These are phyloP conservation scores for Phlebiopsis gigantea DNA, from an alignment of 768 basidiomycete species.

Conservation along the genomic window DNA sequence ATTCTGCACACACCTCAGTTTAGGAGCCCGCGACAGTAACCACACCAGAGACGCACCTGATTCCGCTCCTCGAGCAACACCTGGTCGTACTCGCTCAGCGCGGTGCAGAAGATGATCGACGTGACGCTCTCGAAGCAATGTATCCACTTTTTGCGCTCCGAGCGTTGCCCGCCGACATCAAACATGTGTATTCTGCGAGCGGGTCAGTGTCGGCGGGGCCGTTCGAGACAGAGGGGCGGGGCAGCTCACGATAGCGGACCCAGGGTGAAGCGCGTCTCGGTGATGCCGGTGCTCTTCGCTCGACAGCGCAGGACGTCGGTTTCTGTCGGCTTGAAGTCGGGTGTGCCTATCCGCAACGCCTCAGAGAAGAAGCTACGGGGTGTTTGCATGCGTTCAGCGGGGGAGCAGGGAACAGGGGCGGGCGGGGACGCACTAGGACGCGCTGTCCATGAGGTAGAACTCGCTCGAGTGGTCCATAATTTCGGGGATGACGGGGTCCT, in stretches of 20 bases:
- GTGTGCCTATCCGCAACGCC: constrained; percentile 74
- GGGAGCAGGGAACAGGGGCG: no score
- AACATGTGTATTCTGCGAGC: constrained; percentile 57
- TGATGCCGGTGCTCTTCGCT: constrained; percentile 85
- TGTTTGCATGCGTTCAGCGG: not conserved
- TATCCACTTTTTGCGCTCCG: constrained; percentile 58
- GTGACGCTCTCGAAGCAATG: constrained; percentile 75
- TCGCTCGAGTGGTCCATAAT: constrained; percentile 59
- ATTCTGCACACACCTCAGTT: constrained; percentile 39
- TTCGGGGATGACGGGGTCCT: constrained; percentile 51
- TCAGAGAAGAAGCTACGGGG: constrained; percentile 74
- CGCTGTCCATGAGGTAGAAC: constrained; percentile 96
- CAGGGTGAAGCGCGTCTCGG: constrained; percentile 79
- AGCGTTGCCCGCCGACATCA: constrained; percentile 65
- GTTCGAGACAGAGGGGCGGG: not conserved
- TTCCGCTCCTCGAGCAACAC: constrained; percentile 64
- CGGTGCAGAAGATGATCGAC: constrained; percentile 74
- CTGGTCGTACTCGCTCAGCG: constrained; percentile 73
- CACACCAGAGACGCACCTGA: constrained; percentile 40
- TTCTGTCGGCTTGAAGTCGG: constrained; percentile 81
- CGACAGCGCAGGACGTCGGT: constrained; percentile 86
- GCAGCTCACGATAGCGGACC: constrained; percentile 40
- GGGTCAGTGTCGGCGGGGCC: not conserved
- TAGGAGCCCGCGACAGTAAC: not conserved
- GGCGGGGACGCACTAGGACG: constrained; percentile 61